Base-by-base conservation (phyloP, 2,329 filamentous ascomycete species). In the Microsporum audouinii region DNA sequence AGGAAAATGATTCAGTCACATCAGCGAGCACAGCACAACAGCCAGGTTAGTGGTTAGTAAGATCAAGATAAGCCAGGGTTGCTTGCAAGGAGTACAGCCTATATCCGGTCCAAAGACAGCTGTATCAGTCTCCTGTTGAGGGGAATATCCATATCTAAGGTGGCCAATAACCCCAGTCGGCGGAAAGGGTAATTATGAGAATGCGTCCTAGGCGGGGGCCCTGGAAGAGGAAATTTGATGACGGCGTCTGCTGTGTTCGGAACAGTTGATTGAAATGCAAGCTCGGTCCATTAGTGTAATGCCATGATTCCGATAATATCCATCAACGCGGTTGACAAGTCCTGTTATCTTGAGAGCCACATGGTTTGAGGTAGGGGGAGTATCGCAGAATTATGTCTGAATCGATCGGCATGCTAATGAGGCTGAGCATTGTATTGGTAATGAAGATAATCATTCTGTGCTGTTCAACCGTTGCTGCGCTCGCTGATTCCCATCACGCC, bases 11-110 rank as follows among this genome's bases (percentile, higher is more conserved):
- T 39, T 51, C 57, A 43, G 49, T 72, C 76, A 72, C 76, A 79
- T 76, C 80, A 84, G 81, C 81, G 80, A 84, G 81, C 81, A 78
- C 79, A 81, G 78, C 82, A 80, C 75, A 73, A 79, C 68, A 66
- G 61, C 57, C 61, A 66, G 59, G 71, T 80, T 76, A 55, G 81
- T 76, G 76, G 56, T 58, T 58, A 58, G 56, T 41, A 43, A 2
- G 3, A 31, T 17, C 51, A n/a, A 36, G 14, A 5, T 10, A 12
- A 31, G 49, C 31, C 49, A 14, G 36, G 7, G n/a, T 58, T 14
- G 6, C 45, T 12, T 12, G 23, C 7, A 8, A 14, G 38, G 2
- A 12, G 2, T 6, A 12, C 38, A 12, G 8, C 45, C 23, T 29
- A 5, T 23, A 31, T 31, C 12, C 10, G 23, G 45, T 2, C 14